phyloP scores from a whole-genome alignment of 1,284 basidiomycete species.

The Athelia psychrophila region DNA sequence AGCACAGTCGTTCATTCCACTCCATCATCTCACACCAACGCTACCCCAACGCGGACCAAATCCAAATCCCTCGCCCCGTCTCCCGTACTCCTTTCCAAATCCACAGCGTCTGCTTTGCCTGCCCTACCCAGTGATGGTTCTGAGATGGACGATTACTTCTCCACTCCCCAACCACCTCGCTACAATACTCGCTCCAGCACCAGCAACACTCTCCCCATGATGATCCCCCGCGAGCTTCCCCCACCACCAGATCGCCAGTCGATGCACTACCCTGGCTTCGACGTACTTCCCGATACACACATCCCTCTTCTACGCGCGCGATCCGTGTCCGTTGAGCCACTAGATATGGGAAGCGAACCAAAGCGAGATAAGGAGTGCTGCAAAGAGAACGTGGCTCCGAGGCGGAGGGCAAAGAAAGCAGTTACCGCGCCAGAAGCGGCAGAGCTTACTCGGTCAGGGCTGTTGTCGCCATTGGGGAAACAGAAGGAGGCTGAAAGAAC shows the following conservation, averaged over 20 bases:
- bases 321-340: slow-evolving; percentile 10
- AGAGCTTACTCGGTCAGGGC: slow-evolving; percentile 10
- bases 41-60: slow-evolving; percentile 4
- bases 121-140: slow-evolving; percentile 1
- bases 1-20: not conserved
- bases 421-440: slow-evolving; percentile 19
- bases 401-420: slow-evolving; percentile 38
- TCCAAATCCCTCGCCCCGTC: slow-evolving; percentile 18
- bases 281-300: slow-evolving; percentile 53
- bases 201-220: slow-evolving; percentile 15
- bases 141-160: slow-evolving; percentile 19
- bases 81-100: slow-evolving; percentile 14
- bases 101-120: slow-evolving; percentile 11
- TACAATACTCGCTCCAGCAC: too few relatives aligned
- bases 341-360: slow-evolving; percentile 17
- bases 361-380: slow-evolving; percentile 28
- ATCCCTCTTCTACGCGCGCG: slow-evolving; percentile 25
- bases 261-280: slow-evolving; percentile 72
- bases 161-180: slow-evolving; percentile 13
- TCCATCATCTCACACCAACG: slow-evolving; percentile 11
- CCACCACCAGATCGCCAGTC: slow-evolving; percentile 52
- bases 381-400: slow-evolving; percentile 57
- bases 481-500: slow-evolving; percentile 19
- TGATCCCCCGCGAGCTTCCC: slow-evolving; percentile 42
- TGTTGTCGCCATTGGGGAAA: slow-evolving; percentile 20